Base-by-base conservation (phyloP, 768 basidiomycete species). In the Leccinum longicurvipes region DNA sequence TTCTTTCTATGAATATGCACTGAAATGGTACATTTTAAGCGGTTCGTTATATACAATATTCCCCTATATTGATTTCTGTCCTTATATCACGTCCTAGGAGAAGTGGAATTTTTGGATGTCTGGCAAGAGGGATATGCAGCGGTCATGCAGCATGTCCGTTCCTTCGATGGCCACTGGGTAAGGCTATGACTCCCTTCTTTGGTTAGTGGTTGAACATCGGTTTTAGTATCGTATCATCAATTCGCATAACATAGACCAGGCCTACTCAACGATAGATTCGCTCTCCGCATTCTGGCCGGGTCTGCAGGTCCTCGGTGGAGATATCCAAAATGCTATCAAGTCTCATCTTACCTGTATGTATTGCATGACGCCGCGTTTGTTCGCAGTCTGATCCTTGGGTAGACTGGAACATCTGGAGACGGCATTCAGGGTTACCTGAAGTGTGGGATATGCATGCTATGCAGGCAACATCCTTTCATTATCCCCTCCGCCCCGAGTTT, bases 231-330 rank as follows among this genome's bases (percentile, higher is more conserved):
- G 91, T 45, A 84, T 81, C 23, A 84, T 94, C n/a, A 84, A 91
- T 55, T 89, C 94, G 73, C 74, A 82, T 49, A 83, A 76, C 27
- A 93, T 95, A 19, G 86, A 91, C 56, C 76, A 84, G 6, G 78
- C 85, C 7, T 91, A 86, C 65, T 74, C 79, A 45, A 88, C 86
- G n/a, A 77, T 96, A n/a, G 97, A 99, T 69, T 97, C 93, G 2
- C 75, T 99, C 15, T 92, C 93, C 2, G 94, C 97, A 1, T 99
- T 98, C 70, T 93, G 95, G 85, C 93, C 96, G n/a, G 97, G 95
- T 21, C 76, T 98, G 15, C 96, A 97, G 72, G 89, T 94, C 10
- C 73, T 93, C 12, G 84, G 85, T 4, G 91, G 90, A 19, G 91
- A 97, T 74, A 67, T 97, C 32, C 85, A 91, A 68, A 93, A 82